Conservation (phyloP, 768 basidiomycete genomes). For the Tricholoma bakamatsutake region DNA sequence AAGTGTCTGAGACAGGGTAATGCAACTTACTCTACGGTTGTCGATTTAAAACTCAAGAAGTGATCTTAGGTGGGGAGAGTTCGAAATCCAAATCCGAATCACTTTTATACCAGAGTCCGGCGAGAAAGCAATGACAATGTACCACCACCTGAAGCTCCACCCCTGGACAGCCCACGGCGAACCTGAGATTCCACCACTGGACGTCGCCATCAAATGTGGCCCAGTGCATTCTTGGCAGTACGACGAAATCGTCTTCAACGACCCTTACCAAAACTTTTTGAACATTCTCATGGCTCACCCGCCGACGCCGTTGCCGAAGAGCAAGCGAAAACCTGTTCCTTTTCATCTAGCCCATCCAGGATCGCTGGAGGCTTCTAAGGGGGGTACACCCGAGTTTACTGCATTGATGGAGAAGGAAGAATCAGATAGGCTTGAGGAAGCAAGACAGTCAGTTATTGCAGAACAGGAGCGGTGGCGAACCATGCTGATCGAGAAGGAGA, state of each 20-base stretch:
- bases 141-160: slow-evolving; percentile 94
- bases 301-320: slow-evolving; percentile 73
- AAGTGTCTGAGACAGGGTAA: slow-evolving; percentile 92
- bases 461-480: slow-evolving; percentile 73
- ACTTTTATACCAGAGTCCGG: slow-evolving; percentile 85
- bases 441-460: slow-evolving; percentile 58
- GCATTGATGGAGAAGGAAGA: slow-evolving; percentile 85
- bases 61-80: slow-evolving; percentile 86
- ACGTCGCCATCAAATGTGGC: slow-evolving; percentile 58
- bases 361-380: slow-evolving; percentile 60
- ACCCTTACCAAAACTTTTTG: slow-evolving; percentile 86
- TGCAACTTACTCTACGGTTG: slow-evolving; percentile 11
- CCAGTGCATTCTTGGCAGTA: slow-evolving; percentile 98
- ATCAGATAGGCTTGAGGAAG: slow-evolving; percentile 70
- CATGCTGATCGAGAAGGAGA: slow-evolving; percentile 73
- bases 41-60: not conserved
- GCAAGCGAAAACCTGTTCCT: slow-evolving; percentile 56
- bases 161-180: slow-evolving; percentile 70
- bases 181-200: slow-evolving; percentile 61
- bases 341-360: slow-evolving; percentile 62
- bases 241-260: slow-evolving; percentile 95
- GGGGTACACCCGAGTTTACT: slow-evolving; percentile 80
- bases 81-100: slow-evolving; percentile 90
- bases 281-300: slow-evolving; percentile 75
- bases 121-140: slow-evolving; percentile 83